Evolutionary conservation across 805 yeast genomes (phyloP).

Genomic region (Saccharomycopsis babjevae): DNA sequence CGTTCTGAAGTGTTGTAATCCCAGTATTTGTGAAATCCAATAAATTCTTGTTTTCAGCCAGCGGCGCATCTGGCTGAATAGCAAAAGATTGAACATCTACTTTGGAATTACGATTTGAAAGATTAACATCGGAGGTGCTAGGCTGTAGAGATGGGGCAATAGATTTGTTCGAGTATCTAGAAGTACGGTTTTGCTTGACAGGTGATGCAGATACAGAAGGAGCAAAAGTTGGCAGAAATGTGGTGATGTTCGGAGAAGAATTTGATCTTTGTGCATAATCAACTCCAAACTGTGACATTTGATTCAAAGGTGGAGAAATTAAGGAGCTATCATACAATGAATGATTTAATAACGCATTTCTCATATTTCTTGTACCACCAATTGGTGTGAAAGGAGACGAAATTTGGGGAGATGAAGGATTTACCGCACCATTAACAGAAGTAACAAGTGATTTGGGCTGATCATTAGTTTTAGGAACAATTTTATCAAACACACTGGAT

Average conservation of each 20-base stretch:
- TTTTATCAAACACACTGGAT: conserved; percentile 15
- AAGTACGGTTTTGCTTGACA: neutral
- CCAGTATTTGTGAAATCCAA: neutral
- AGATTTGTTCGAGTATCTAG: neutral
- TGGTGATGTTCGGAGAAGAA: conserved; percentile 4
- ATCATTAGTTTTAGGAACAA: conserved; percentile 3
- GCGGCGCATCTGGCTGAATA: neutral
- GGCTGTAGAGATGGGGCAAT: neutral
- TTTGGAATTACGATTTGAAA: neutral
- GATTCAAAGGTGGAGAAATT: neutral
- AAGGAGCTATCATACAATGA: neutral
- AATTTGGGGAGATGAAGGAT: neutral
- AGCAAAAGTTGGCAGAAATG: neutral
- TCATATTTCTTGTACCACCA: conserved; percentile 7
- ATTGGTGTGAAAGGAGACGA: conserved; percentile 16
- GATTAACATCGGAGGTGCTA: neutral
- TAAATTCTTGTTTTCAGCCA: neutral
- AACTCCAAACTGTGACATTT: neutral
- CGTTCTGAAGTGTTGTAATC: neutral
- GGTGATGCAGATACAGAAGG: neutral
- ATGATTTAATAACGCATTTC: conserved; percentile 3
- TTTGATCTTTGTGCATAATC: neutral
- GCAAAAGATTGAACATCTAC: neutral
- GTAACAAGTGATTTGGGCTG: neutral
- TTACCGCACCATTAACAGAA: neutral